phyloP scores from a whole-genome alignment of 345 rosid species.

The Anastatica hierochuntica region DNA sequence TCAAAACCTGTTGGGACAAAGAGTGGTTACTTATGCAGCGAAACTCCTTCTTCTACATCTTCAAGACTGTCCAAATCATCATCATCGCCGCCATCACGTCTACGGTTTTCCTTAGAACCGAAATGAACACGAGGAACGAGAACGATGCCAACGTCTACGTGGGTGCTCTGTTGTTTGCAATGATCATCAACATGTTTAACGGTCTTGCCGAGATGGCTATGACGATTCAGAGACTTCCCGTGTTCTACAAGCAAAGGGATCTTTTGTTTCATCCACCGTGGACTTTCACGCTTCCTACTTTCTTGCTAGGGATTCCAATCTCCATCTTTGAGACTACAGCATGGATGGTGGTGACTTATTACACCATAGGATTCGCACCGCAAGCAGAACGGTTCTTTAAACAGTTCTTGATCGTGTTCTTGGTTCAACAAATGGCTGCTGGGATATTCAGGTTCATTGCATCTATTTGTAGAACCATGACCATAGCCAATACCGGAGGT shows the following conservation, averaged over 20 bases:
- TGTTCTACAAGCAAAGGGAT: slow-evolving; percentile 31
- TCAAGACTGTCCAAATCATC: slow-evolving; percentile 53
- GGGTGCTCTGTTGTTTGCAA: slow-evolving; percentile 17
- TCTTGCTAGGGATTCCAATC: slow-evolving; percentile 28
- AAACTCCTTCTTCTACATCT: slow-evolving; percentile 49
- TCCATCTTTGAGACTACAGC: slow-evolving; percentile 23
- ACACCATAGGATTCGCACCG: slow-evolving; percentile 60
- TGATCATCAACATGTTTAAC: slow-evolving; percentile 30
- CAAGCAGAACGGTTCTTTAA: slow-evolving; percentile 48
- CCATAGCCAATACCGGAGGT: slow-evolving; percentile 38
- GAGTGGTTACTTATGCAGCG: slow-evolving; percentile 63
- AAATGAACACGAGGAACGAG: slow-evolving; percentile 26
- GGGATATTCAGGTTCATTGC: slow-evolving; percentile 43
- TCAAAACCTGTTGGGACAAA: slow-evolving; percentile 60
- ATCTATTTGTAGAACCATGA: slow-evolving; percentile 38
- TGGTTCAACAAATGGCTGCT: slow-evolving; percentile 35
- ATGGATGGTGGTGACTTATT: slow-evolving; percentile 34
- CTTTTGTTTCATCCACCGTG: slow-evolving; percentile 32
- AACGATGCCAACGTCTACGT: slow-evolving; percentile 17
- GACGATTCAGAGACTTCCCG: slow-evolving; percentile 30
- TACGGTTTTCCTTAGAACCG: slow-evolving; percentile 23
- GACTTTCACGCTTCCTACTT: slow-evolving; percentile 27
- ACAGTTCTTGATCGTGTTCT: slow-evolving; percentile 39
- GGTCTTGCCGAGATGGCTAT: slow-evolving; percentile 27
- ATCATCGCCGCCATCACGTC: slow-evolving; percentile 37